phyloP scores from a whole-genome alignment of 2,329 filamentous ascomycete genomes.

The Paracamarosporium sp. region DNA sequence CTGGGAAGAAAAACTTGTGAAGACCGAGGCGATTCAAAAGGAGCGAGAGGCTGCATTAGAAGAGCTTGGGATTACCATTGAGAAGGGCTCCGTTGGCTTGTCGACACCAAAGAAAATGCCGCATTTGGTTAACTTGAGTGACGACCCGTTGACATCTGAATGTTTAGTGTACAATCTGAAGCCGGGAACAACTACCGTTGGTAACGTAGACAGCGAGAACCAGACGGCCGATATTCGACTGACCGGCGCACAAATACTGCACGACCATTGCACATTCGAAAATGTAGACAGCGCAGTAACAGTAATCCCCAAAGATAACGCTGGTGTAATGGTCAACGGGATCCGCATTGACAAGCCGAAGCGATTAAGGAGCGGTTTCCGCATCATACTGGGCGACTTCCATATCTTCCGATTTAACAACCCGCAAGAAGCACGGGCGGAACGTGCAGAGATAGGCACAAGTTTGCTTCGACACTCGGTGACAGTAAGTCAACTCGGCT shows the following conservation, averaged over 20 bases:
- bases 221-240: slow-evolving; percentile 84
- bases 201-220: slow-evolving; percentile 86
- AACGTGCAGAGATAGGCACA: slow-evolving; percentile 78
- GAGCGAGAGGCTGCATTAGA: slow-evolving; percentile 94
- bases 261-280: slow-evolving; percentile 93
- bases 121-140: slow-evolving; percentile 93
- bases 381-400: slow-evolving; percentile 95
- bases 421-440: slow-evolving; percentile 91
- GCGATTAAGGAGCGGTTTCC: slow-evolving; percentile 87
- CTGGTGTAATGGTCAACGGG: slow-evolving; percentile 97
- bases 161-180: slow-evolving; percentile 98
- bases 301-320: slow-evolving; percentile 85
- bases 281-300: slow-evolving; percentile 94
- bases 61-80: slow-evolving; percentile 97
- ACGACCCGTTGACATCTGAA: slow-evolving; percentile 83
- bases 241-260: slow-evolving; percentile 90
- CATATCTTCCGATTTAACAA: slow-evolving; percentile 99
- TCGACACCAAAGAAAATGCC: slow-evolving; percentile 99
- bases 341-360: slow-evolving; percentile 85
- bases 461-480: slow-evolving; percentile 86
- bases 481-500: slow-evolving; percentile 68
- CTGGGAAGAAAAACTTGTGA: slow-evolving; percentile 95
- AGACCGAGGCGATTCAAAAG: slow-evolving; percentile 97
- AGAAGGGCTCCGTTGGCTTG: slow-evolving; percentile 95
- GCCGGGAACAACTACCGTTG: slow-evolving; percentile 90